Evolutionary conservation across 2,329 filamentous ascomycete species (phyloP), one percentile per base, ranked within the genome.

Genomic region (Sporothrix brasiliensis): DNA sequence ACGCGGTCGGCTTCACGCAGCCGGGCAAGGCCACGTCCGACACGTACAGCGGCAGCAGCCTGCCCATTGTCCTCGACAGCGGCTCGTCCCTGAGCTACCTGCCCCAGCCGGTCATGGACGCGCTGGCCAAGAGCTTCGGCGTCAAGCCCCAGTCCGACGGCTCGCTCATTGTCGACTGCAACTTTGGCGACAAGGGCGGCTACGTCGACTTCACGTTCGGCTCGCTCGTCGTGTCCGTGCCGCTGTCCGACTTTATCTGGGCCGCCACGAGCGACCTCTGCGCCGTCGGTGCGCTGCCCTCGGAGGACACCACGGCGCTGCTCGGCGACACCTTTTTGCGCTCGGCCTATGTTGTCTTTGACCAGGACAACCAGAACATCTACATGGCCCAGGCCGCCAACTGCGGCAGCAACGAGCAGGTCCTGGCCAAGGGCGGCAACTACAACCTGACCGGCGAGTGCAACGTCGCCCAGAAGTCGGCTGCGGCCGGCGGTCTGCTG

Each of bases 31-130:
- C 68, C 13, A 56, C 65, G 10, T 71, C 70, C 34, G 2, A 13
- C 9, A 74, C 72, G 9, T 75, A 75, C 71, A 27, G 71, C 53
- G 61, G 75, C 71, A 80, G 79, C 52, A 78, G 82, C 19, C 74
- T 82, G 10, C 78, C 82, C 39, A 83, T 86, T 41, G 83, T 89
- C 66, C 83, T 91, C 34, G 89, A 91, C 78, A 89, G 87, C 16
- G 91, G 91, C 70, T 89, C 87, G 72, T 90, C 87, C 54, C 80
- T 91, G 69, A 90, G 86, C 77, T 87, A 89, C 73, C 83, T 93
- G 2, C 91, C 91, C 2, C 80, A 86, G 71, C 76, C 81, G 44
- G 78, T 91, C 71, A 84, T 87, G 71, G 73, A 79, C 39, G 74
- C 78, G 44, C 79, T 89, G 47, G 81, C 80, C 76, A 70, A 78